These are phyloP conservation scores for Tolypocladium ovalisporum DNA, from an alignment of 2,329 filamentous ascomycete genomes.

Conservation along the genomic window DNA sequence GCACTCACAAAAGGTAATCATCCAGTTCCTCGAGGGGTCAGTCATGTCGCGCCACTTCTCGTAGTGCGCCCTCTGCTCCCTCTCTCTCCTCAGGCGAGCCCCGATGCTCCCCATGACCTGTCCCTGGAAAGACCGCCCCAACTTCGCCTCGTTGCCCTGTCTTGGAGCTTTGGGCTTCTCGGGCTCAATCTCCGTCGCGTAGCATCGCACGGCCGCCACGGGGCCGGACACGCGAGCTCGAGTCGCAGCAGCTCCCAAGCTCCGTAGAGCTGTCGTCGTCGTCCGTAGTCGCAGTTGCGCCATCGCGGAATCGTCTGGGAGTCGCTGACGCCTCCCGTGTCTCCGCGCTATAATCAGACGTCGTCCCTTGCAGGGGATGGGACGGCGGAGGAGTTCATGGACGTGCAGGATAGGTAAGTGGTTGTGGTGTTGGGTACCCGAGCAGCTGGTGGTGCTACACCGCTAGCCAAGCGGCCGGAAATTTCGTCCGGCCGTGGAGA, in stretches of 20 bases:
- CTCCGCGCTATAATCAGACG: background rate
- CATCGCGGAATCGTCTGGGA: slow-evolving; percentile 9
- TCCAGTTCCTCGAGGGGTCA: slow-evolving; percentile 34
- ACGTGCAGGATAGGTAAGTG: background rate
- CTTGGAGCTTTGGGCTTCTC: slow-evolving; percentile 18
- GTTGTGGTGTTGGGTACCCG: background rate
- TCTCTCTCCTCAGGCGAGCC: slow-evolving; percentile 42
- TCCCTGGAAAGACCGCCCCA: slow-evolving; percentile 38
- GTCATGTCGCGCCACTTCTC: slow-evolving; percentile 28
- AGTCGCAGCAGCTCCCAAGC: slow-evolving; percentile 11
- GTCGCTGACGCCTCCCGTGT: background rate
- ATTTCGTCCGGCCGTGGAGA: background rate
- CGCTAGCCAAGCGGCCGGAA: background rate
- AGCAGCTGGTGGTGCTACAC: background rate
- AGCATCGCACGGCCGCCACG: slow-evolving; percentile 14
- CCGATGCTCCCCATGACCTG: slow-evolving; percentile 50
- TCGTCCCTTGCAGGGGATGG: background rate
- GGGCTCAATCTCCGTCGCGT: slow-evolving; percentile 24
- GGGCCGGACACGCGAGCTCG: slow-evolving; percentile 6
- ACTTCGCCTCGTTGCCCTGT: slow-evolving; percentile 25
- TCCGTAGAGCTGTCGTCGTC: slow-evolving; percentile 17
- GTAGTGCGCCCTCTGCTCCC: slow-evolving; percentile 40
- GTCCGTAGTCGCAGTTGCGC: slow-evolving; percentile 21
- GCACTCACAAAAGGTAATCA: slow-evolving; percentile 42
- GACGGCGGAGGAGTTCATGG: background rate